Percentiles rank a stretch among this genome's conserved stretches.
Conservation (phyloP, 2,329 filamentous ascomycete species). For the Mycosphaerella sp. region DNA sequence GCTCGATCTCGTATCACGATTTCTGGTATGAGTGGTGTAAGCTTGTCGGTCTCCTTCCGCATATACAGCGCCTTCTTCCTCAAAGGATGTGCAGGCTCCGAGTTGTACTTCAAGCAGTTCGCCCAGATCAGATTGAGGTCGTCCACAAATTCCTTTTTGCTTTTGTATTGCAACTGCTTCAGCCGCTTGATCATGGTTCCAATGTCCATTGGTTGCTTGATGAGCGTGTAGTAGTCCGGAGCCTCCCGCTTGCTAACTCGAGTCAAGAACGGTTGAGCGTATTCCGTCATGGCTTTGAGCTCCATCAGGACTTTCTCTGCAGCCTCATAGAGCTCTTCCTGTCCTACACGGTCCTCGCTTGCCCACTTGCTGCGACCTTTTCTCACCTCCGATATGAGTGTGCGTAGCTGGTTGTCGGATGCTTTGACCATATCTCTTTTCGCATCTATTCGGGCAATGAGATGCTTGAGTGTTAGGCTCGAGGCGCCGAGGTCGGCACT, state of each 20-base stretch:
- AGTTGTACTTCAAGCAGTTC: slow-evolving; percentile 94
- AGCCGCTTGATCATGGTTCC: slow-evolving; percentile 98
- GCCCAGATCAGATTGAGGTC: slow-evolving; percentile 95
- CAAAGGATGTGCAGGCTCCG: slow-evolving; percentile 77
- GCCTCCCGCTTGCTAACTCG: slow-evolving; percentile 96
- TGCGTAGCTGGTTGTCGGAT: slow-evolving; percentile 85
- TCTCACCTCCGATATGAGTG: slow-evolving; percentile 91
- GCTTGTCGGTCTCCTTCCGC: slow-evolving; percentile 95
- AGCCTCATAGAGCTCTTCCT: slow-evolving; percentile 96
- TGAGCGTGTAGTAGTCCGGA: slow-evolving; percentile 88
- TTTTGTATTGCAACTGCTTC: slow-evolving; percentile 54
- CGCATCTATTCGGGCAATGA: slow-evolving; percentile 91
- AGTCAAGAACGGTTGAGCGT: slow-evolving; percentile 91
- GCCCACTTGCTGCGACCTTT: slow-evolving; percentile 99
- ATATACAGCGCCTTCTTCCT: slow-evolving; percentile 92
- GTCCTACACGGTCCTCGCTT: slow-evolving; percentile 92
- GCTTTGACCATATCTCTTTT: slow-evolving; percentile 85
- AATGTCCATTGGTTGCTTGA: slow-evolving; percentile 97
- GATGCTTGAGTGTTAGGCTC: slow-evolving; percentile 90
- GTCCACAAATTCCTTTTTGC: slow-evolving; percentile 85
- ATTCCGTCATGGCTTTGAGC: slow-evolving; percentile 93
- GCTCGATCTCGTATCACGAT: slow-evolving; percentile 83
- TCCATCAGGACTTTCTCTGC: slow-evolving; percentile 95
- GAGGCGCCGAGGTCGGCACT: slow-evolving; percentile 93
- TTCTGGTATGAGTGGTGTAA: slow-evolving; percentile 91